Base-by-base conservation (phyloP, 106 monocot species). In the Allium cepa region DNA sequence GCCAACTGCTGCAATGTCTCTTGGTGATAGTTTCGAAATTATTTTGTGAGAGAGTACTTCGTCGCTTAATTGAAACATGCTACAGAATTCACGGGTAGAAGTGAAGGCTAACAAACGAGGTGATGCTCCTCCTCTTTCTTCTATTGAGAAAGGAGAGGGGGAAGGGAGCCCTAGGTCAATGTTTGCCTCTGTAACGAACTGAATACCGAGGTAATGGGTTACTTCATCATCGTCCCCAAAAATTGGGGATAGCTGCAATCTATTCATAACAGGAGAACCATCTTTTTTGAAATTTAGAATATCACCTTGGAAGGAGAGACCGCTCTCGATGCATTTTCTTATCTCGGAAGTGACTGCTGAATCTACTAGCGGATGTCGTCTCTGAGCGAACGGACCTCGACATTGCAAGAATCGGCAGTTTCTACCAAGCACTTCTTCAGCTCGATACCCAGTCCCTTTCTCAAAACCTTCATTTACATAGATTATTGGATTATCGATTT, bases 391-490 rank as follows among this genome's bases (percentile, higher is more conserved):
- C 47, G 95, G 95, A 5, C 95, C 95, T 86, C 95, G 80, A 72
- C 85, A 91, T 69, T 96, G 95, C 73, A 96, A 72, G 78, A 96
- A 96, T 8, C 95, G 91, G 69, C 95, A 95, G 74, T 91, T 95
- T 71, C 95, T 85, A 6, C 91, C 95, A 49, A 95, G 88, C 8
- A 95, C 91, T 66, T 95, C 95, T 72, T 95, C 91, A 3, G 91
- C 95, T 50, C 74, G 82, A 70, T 91, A 95, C 1, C 95, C 95
- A 18, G 91, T 91, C 50, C 81, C 87, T 69, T 77, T 83, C 85
- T 91, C 85, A 79, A 95, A 95, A 11, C 85, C 85, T 48, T 85
- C 71, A 71, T 94, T 95, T 56, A 91, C 95, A 62, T 86, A 95
- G 50, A 95, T 95, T 70, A 95, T 79, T 57, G 85, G 95, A 11